Base-by-base conservation (phyloP, 192 early-diverging fungal genomes). In the Phlyctochytrium arcticum region DNA sequence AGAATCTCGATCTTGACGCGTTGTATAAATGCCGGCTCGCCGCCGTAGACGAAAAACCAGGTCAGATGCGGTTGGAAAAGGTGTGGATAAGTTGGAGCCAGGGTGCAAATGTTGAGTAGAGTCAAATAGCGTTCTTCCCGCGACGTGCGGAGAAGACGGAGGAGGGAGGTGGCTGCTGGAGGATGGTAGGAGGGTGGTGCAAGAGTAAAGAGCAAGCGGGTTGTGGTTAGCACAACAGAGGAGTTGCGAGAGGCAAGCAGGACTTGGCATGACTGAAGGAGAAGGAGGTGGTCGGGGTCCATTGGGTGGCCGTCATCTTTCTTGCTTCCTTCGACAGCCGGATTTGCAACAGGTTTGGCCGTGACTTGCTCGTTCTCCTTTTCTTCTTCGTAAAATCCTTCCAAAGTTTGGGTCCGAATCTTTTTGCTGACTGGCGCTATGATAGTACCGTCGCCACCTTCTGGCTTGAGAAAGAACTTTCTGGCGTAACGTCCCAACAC, bases 1-100 rank as follows among this genome's bases (percentile, higher is more conserved):
- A 98, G 60, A 31, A 97, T 91, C 32, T 91, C 88, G 62, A 98
- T 72, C 71, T 98, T 95, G 47, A 90, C 55, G 50, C 89, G 81
- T 33, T 90, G 84, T 51, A 92, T 83, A 70, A 88, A 90, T 10
- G 73, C 74, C 10, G 92, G 83, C 39, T 97, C 94, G 5, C 83
- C 82, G 0, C 88, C 84, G 30, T 86, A 84, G 15, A 93, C 77
- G 62, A 88, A 93, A 71, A 98, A 98, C 68, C 87, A 84, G 36
- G 84, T 85, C 39, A 89, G 69, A 69, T 88, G 81, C 17, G 84
- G 76, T 47, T 84, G 69, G 67, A 98, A 91, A 12, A 90, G 64
- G 29, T 78, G 73, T 6, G 93, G 92, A 33, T 79, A 62, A 49
- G 79, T 75, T 27, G 73, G 77, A 12, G 91, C 85, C 53, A 97